phyloP scores from a whole-genome alignment of 768 basidiomycete species.

The Paxillus ammoniavirescens region DNA sequence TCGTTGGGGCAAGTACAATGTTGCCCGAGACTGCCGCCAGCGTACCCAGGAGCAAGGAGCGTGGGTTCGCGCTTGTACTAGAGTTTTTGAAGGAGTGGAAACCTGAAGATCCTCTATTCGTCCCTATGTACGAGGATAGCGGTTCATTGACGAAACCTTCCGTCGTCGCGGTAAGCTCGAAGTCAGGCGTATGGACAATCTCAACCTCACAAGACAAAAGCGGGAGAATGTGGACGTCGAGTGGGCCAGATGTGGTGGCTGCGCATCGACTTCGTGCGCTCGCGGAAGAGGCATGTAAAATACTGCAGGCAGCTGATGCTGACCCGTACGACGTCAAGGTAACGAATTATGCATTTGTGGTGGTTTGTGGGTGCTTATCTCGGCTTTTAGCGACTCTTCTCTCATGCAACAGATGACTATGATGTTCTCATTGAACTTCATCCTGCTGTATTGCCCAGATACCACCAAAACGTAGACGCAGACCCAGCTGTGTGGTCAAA shows the following conservation, averaged over 20 bases:
- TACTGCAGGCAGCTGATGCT: slow-evolving; percentile 50
- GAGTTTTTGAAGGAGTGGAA: slow-evolving; percentile 79
- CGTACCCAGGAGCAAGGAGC: slow-evolving; percentile 73
- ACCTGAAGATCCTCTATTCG: slow-evolving; percentile 71
- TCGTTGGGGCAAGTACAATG: slow-evolving; percentile 49
- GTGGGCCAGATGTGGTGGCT: slow-evolving; percentile 65
- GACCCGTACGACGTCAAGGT: slow-evolving; percentile 63
- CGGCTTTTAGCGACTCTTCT: slow-evolving; percentile 67
- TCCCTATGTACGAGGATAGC: slow-evolving; percentile 60
- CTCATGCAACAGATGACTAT: slow-evolving; percentile 81
- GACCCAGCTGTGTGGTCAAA: slow-evolving; percentile 47
- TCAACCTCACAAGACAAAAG: slow-evolving; percentile 73
- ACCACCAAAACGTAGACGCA: slow-evolving; percentile 65
- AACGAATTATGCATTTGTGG: slow-evolving; percentile 11
- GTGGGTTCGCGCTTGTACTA: slow-evolving; percentile 75
- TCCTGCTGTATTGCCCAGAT: slow-evolving; percentile 60
- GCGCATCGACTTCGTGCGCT: slow-evolving; percentile 71
- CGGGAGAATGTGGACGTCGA: slow-evolving; percentile 75
- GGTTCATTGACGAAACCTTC: slow-evolving; percentile 6
- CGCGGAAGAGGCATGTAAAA: slow-evolving; percentile 71
- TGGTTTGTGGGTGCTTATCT: not conserved
- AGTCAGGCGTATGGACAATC: slow-evolving; percentile 67
- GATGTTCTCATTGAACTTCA: slow-evolving; percentile 82
- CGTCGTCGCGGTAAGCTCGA: slow-evolving; percentile 30
- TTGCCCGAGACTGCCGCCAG: slow-evolving; percentile 37